Base-by-base conservation (phyloP, 306 rosid species). In the Vachellia pachyceras region DNA sequence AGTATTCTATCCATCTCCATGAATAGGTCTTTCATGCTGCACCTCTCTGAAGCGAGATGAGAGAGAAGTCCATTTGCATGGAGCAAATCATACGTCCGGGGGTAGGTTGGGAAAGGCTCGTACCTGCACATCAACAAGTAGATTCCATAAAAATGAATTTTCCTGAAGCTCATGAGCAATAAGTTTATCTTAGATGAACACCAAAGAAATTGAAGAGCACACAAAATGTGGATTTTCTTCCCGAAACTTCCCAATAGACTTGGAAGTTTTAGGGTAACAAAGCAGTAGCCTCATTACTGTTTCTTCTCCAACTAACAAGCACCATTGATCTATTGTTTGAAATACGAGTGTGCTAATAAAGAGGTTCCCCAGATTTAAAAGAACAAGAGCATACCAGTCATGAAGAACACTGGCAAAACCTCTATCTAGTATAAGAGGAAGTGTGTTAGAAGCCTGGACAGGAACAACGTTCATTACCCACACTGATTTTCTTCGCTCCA, bases 381-480 rank as follows among this genome's bases (percentile, higher is more conserved):
- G 72, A 72, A 65, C 46, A 54, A 64, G 79, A 69, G 87, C 92
- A 83, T 74, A 92, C 98, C 97, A 94, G 75, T 94, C 95, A 82
- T 94, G 98, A 79, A 90, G 72, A 72, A 90, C 92, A 69, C 98
- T 95, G n/a, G 91, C 90, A 82, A 88, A 90, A 72, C 97, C 98
- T 83, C 86, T 92, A 82, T 89, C 89, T 49, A 92, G 83, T 82
- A 94, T 88, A 78, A 94, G 91, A 79, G 98, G 95, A 86, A 94
- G 98, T 14, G 95, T 89, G 70, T 88, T 83, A 52, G 86, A 89
- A 81, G 90, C 77, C 75, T 66, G 68, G 45, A 86, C 84, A 74
- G 97, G 95, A 83, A 94, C 98, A 11, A 92, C 95, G 25, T 94
- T 94, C 98, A 94, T 94, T 79, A 94, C 94, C 98, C 98, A 94